These are phyloP conservation scores for Saccharomyces pastorianus DNA, from an alignment of 1,139 yeast species.

Conservation along the genomic window DNA sequence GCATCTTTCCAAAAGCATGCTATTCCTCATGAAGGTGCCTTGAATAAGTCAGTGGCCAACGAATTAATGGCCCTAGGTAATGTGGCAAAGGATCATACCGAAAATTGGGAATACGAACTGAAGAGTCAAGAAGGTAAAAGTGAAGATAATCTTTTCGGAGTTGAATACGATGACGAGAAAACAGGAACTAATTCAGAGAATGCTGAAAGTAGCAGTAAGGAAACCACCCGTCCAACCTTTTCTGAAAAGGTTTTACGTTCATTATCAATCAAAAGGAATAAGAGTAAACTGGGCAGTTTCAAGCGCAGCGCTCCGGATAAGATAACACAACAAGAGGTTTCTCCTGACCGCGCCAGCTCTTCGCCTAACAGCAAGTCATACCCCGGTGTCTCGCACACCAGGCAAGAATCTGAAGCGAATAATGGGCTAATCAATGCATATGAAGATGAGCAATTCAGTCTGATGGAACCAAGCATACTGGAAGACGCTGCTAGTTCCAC, in stretches of 20 bases:
- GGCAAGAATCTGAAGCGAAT: constrained; percentile 18
- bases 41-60: constrained; percentile 36
- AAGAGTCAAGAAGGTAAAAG: constrained; percentile 34
- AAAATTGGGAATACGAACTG: constrained; percentile 56
- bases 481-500: neutral
- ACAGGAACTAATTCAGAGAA: constrained; percentile 6
- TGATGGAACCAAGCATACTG: constrained; percentile 14
- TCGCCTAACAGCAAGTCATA: constrained; percentile 6
- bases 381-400: constrained; percentile 12
- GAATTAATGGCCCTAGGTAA: constrained; percentile 37
- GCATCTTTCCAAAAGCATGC: constrained; percentile 65
- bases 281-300: constrained; percentile 4
- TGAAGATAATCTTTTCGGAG: constrained; percentile 11
- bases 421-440: constrained; percentile 18
- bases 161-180: constrained; percentile 12
- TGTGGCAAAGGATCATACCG: constrained; percentile 65
- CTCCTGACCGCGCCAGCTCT: neutral
- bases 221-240: constrained; percentile 16
- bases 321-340: neutral
- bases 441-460: constrained; percentile 15
- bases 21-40: constrained; percentile 33
- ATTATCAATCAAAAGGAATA: constrained; percentile 17
- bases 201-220: constrained; percentile 6
- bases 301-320: constrained; percentile 1
- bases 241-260: constrained; percentile 22